Conservation (phyloP, 257 asterid genomes). For the Solanum paucissectum region DNA sequence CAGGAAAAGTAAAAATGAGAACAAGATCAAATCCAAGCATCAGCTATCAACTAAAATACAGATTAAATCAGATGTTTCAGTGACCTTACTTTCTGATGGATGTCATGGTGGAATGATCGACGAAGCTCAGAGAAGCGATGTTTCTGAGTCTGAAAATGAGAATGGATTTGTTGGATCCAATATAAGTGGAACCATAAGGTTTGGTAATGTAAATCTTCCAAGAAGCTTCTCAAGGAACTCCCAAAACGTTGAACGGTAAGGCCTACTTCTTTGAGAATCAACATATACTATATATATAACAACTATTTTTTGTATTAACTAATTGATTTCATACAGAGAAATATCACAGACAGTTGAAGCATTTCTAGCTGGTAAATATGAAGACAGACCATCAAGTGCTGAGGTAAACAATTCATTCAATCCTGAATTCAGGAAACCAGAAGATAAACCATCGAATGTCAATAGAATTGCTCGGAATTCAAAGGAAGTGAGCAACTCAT, state of each 20-base stretch:
- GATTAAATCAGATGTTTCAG: conserved; percentile 28
- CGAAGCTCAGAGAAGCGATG: conserved; percentile 35
- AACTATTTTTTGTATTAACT: neutral
- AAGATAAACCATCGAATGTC: neutral
- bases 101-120: conserved; percentile 21
- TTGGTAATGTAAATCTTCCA: conserved; percentile 40
- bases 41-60: conserved; percentile 39
- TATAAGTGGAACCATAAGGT: conserved; percentile 19
- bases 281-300: neutral
- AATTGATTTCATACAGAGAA: conserved; percentile 31
- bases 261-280: neutral
- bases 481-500: conserved; percentile 27
- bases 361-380: conserved; percentile 25
- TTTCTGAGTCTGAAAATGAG: conserved; percentile 47
- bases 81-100: conserved; percentile 21
- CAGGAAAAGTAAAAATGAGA: conserved; percentile 48
- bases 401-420: conserved; percentile 33
- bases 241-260: conserved; percentile 79
- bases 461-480: neutral
- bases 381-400: conserved; percentile 24
- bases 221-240: conserved; percentile 47
- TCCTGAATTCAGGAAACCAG: conserved; percentile 16
- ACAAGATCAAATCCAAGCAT: conserved; percentile 41
- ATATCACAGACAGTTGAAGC: conserved; percentile 26
- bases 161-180: conserved; percentile 20